Evolutionary conservation across 2,329 filamentous ascomycete genomes (phyloP).

Genomic region (Aureobasidium sp.): DNA sequence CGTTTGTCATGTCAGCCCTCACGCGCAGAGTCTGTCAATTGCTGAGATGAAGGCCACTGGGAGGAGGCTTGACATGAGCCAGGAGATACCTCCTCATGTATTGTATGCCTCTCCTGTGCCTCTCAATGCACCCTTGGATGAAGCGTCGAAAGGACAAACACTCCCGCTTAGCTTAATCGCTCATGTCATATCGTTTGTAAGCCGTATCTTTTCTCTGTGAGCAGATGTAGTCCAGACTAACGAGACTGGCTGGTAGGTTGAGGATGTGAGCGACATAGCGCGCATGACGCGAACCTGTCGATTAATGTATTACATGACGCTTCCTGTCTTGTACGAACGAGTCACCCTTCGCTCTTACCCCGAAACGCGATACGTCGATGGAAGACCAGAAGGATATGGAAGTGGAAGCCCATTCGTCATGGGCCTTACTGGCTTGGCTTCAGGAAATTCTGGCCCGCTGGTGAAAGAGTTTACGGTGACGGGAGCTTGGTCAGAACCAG

Average conservation of each 20-base stretch:
- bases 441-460: conserved; percentile 57
- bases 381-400: conserved; percentile 67
- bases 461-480: conserved; percentile 58
- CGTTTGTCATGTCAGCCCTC: background rate
- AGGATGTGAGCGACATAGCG: conserved; percentile 64
- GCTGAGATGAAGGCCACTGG: background rate
- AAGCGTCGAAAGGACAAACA: background rate
- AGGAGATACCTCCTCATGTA: conserved; percentile 19
- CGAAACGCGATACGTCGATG: conserved; percentile 64
- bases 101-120: conserved; percentile 17
- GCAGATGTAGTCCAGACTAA: background rate
- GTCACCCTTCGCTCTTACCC: conserved; percentile 65
- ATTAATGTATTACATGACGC: conserved; percentile 70
- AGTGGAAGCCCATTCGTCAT: conserved; percentile 69
- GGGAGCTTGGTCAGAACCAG: conserved; percentile 65
- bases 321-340: conserved; percentile 65
- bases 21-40: background rate
- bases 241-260: conserved; percentile 46
- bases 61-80: background rate
- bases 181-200: conserved; percentile 61
- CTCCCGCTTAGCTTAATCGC: conserved; percentile 67
- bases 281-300: conserved; percentile 66
- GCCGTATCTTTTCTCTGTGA: conserved; percentile 27
- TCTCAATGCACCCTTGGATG: background rate
- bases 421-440: conserved; percentile 68